Evolutionary conservation across 192 early-diverging fungal genomes (phyloP).

Genomic region (Entomortierella lignicola): DNA sequence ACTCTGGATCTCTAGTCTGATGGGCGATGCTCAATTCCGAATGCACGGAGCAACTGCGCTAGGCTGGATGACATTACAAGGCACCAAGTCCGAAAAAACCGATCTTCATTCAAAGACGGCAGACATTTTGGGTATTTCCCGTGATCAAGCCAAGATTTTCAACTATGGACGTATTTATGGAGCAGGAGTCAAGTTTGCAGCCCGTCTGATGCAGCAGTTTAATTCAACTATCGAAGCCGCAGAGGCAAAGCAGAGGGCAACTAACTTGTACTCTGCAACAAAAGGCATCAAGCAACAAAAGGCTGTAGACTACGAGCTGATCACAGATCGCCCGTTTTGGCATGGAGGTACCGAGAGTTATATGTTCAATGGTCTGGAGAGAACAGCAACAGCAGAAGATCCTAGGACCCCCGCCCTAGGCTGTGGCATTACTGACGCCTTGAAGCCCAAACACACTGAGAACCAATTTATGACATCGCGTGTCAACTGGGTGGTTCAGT

Average conservation of each 20-base stretch:
- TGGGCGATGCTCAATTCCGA: constrained; percentile 94
- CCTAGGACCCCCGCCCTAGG: constrained; percentile 89
- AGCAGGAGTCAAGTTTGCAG: constrained; percentile 87
- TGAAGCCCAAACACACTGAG: constrained; percentile 69
- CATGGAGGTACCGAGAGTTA: constrained; percentile 91
- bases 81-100: constrained; percentile 86
- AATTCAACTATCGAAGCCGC: constrained; percentile 74
- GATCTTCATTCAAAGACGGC: constrained; percentile 96
- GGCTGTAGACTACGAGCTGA: constrained; percentile 30
- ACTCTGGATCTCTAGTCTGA: constrained; percentile 94
- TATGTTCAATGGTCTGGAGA: constrained; percentile 94
- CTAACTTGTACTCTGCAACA: constrained; percentile 79
- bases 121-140: constrained; percentile 83
- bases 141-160: constrained; percentile 94
- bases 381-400: constrained; percentile 75
- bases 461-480: constrained; percentile 84
- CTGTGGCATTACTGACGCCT: constrained; percentile 89
- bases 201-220: constrained; percentile 81
- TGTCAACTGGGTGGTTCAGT: constrained; percentile 98
- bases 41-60: constrained; percentile 93
- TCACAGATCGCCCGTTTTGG: constrained; percentile 71
- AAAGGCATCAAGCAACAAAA: constrained; percentile 76
- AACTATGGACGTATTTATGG: constrained; percentile 98
- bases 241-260: constrained; percentile 74
- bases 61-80: constrained; percentile 98